Conservation (phyloP, 1,284 basidiomycete species). For the Ganoderma boninense region DNA sequence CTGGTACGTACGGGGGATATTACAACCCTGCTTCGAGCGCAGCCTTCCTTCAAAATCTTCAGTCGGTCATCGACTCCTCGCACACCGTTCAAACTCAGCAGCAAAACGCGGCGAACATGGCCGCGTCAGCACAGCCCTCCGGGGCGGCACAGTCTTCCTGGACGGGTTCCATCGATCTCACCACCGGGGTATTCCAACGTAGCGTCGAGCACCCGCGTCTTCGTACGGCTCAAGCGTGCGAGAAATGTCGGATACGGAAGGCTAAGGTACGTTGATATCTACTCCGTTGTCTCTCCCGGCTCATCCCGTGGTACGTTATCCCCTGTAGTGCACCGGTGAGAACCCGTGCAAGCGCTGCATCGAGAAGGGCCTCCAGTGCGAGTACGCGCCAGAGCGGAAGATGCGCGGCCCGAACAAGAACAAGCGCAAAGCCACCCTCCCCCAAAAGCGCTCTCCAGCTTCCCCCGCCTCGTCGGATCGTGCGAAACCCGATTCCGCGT, state of each 20-base stretch:
- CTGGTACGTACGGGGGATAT: conserved; percentile 10
- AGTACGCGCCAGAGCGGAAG: conserved; percentile 64
- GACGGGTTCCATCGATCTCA: conserved; percentile 63
- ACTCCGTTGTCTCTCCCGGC: conserved; percentile 1
- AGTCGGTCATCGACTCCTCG: conserved; percentile 27
- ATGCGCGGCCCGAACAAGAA: conserved; percentile 69
- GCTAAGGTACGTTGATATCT: conserved; percentile 45
- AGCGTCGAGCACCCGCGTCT: conserved; percentile 66
- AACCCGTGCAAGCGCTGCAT: conserved; percentile 49
- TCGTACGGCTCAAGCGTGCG: conserved; percentile 52
- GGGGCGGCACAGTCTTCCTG: conserved; percentile 34
- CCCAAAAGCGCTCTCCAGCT: background rate
- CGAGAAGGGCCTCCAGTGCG: conserved; percentile 46
- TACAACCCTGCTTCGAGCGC: conserved; percentile 17
- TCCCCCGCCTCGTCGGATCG: background rate
- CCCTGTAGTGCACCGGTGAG: conserved; percentile 49
- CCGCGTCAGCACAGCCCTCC: background rate
- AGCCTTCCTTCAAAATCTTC: conserved; percentile 22
- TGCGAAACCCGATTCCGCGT: conserved; percentile 23
- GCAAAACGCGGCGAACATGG: conserved; percentile 1
- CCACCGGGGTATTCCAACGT: conserved; percentile 66
- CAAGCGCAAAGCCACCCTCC: conserved; percentile 34
- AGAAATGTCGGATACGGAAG: conserved; percentile 53
- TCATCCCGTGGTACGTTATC: background rate
- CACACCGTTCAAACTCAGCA: conserved; percentile 29